These are phyloP conservation scores for Trametes sp. DNA, from an alignment of 1,284 basidiomycete species.

Conservation along the genomic window DNA sequence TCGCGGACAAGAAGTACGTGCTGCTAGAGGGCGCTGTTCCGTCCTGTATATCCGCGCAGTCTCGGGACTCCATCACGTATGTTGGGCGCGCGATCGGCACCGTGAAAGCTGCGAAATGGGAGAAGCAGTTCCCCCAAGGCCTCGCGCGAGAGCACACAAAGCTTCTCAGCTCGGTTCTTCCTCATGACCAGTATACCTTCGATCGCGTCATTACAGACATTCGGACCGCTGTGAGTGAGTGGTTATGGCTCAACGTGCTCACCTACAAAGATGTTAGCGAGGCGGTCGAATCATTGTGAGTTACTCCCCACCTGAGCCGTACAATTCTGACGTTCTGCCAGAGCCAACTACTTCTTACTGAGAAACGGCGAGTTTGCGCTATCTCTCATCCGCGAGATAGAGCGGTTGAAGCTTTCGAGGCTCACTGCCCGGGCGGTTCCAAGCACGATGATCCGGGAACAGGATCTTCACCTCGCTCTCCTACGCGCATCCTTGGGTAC, in stretches of 20 bases:
- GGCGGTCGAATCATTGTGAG: conserved; percentile 76
- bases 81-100: conserved; percentile 88
- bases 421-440: conserved; percentile 70
- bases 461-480: conserved; percentile 84
- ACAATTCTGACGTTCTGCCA: conserved; percentile 39
- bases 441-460: conserved; percentile 83
- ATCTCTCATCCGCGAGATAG: conserved; percentile 83
- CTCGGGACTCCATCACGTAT: conserved; percentile 84
- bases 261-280: conserved; percentile 84
- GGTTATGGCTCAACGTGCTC: conserved; percentile 91
- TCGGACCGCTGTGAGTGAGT: conserved; percentile 80
- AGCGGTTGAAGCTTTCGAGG: conserved; percentile 78
- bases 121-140: conserved; percentile 73
- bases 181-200: conserved; percentile 80
- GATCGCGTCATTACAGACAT: conserved; percentile 77
- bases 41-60: conserved; percentile 71
- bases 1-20: conserved; percentile 60
- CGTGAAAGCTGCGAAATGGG: conserved; percentile 81
- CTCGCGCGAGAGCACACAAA: conserved; percentile 70
- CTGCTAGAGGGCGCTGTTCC: conserved; percentile 75
- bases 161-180: conserved; percentile 69
- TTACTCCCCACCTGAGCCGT: conserved; percentile 13
- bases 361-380: conserved; percentile 88
- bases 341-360: conserved; percentile 86
- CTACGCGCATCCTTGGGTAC: conserved; percentile 87